A percentile compares a stretch with the other conserved stretches of the same genome.
These are phyloP conservation scores for Nemania diffusa DNA, from an alignment of 2,329 filamentous ascomycete genomes.

Conservation along the genomic window DNA sequence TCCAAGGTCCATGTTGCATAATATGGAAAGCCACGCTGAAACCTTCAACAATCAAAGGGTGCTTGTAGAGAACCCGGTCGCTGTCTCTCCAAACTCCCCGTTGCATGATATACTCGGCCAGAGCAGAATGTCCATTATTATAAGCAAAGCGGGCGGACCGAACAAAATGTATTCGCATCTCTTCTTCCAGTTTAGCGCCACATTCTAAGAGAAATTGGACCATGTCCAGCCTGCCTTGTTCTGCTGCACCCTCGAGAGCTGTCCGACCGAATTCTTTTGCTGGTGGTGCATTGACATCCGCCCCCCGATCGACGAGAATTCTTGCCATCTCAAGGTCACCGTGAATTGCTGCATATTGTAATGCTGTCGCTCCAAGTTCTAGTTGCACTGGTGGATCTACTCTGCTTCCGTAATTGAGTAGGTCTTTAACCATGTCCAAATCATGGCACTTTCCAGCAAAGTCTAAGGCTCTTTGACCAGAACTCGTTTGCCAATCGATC, in stretches of 20 bases:
- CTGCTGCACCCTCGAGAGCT: constrained; percentile 7
- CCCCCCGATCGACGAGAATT: not conserved
- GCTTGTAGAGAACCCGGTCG: not conserved
- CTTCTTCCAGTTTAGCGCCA: not conserved
- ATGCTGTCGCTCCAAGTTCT: not conserved
- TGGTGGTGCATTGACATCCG: not conserved
- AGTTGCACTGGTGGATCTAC: not conserved
- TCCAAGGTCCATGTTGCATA: no score
- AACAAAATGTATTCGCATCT: not conserved
- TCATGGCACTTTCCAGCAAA: not conserved
- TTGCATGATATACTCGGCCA: not conserved
- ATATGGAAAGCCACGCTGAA: no score
- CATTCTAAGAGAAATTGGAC: constrained; percentile 5
- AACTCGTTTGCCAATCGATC: not conserved
- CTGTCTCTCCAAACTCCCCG: not conserved
- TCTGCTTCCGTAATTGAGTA: not conserved
- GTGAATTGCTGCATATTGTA: not conserved
- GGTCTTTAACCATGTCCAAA: not conserved
- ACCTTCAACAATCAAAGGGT: not conserved
- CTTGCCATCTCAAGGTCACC: not conserved
- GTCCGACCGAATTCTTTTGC: not conserved
- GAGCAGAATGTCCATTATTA: not conserved
- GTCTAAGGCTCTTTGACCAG: not conserved
- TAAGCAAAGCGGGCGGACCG: not conserved
- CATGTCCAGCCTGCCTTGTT: constrained; percentile 31